Conservation (phyloP, 2,329 filamentous ascomycete species). For the Plenodomus lindquistii region DNA sequence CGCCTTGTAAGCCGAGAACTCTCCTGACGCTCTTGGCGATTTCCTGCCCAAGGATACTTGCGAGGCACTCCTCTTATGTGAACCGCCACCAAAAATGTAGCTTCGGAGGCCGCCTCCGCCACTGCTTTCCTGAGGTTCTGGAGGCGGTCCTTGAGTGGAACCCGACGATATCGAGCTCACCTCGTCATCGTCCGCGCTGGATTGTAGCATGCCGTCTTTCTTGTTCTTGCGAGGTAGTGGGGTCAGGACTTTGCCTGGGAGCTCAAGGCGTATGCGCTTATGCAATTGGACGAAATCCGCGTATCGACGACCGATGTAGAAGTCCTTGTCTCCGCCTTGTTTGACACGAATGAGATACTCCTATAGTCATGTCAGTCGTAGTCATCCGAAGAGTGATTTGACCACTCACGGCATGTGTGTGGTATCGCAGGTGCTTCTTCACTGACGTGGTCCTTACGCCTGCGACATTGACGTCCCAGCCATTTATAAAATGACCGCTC, state of each 20-base stretch:
- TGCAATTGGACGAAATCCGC: conserved; percentile 84
- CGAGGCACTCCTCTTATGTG: conserved; percentile 49
- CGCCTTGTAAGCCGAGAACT: conserved; percentile 34
- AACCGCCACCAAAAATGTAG: conserved; percentile 46
- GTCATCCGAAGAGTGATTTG: background rate
- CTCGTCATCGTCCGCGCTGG: conserved; percentile 67
- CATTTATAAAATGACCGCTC: conserved; percentile 89
- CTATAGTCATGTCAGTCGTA: conserved; percentile 47
- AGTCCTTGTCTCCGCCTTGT: conserved; percentile 71
- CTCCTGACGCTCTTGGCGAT: conserved; percentile 40
- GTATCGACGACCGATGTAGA: conserved; percentile 83
- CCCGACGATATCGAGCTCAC: conserved; percentile 78
- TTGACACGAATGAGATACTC: conserved; percentile 91
- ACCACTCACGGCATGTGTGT: conserved; percentile 79
- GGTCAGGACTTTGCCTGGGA: conserved; percentile 88
- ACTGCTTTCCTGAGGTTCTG: conserved; percentile 42
- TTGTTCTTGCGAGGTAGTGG: conserved; percentile 92
- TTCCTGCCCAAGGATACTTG: conserved; percentile 41
- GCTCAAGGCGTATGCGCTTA: conserved; percentile 76
- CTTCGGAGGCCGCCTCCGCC: conserved; percentile 47
- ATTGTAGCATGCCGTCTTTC: conserved; percentile 65
- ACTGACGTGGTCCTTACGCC: conserved; percentile 79
- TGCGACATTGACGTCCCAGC: conserved; percentile 96
- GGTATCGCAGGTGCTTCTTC: conserved; percentile 85
- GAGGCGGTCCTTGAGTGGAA: conserved; percentile 65